Conservation (phyloP, 768 basidiomycete genomes). For the Sarcodon aspratus region DNA sequence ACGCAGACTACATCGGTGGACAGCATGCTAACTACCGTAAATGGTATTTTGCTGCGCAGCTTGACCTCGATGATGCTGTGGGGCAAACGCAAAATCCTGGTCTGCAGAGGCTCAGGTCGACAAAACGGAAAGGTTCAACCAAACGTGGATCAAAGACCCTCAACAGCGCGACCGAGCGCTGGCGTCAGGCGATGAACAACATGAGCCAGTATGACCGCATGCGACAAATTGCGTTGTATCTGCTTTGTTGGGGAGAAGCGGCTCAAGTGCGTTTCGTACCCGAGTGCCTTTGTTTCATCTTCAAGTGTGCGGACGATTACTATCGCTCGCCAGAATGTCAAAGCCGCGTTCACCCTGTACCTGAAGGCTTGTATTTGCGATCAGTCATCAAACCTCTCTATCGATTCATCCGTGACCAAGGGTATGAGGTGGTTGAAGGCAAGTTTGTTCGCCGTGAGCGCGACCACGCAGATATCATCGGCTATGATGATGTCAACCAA, state of each 20-base stretch:
- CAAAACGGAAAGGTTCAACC: conserved; percentile 37
- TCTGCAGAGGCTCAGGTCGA: conserved; percentile 70
- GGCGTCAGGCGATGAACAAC: conserved; percentile 96
- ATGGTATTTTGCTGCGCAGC: conserved; percentile 99
- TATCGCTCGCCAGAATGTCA: conserved; percentile 99
- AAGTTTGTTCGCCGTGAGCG: conserved; percentile 88
- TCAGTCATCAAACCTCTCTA: conserved; percentile 90
- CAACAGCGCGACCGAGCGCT: conserved; percentile 77
- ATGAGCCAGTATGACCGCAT: conserved; percentile 98
- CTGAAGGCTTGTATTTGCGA: conserved; percentile 90
- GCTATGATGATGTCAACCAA: conserved; percentile 98
- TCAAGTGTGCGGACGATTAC: conserved; percentile 99
- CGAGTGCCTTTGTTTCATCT: conserved; percentile 97
- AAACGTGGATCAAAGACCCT: conserved; percentile 57
- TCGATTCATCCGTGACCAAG: conserved; percentile 94
- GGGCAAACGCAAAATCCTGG: conserved; percentile 90
- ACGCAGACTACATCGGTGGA: conserved; percentile 98
- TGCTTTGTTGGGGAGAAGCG: conserved; percentile 97
- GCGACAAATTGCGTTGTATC: conserved; percentile 89
- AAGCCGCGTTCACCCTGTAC: conserved; percentile 80
- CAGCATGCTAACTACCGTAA: conserved; percentile 98
- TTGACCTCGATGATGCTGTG: conserved; percentile 96
- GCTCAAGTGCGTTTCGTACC: conserved; percentile 96
- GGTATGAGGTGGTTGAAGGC: conserved; percentile 92
- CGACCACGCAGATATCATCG: conserved; percentile 92